Percentiles rank a stretch among this genome's conserved stretches.
These are phyloP conservation scores for Begonia fuchsioides DNA, from an alignment of 306 rosid genomes.

Conservation along the genomic window DNA sequence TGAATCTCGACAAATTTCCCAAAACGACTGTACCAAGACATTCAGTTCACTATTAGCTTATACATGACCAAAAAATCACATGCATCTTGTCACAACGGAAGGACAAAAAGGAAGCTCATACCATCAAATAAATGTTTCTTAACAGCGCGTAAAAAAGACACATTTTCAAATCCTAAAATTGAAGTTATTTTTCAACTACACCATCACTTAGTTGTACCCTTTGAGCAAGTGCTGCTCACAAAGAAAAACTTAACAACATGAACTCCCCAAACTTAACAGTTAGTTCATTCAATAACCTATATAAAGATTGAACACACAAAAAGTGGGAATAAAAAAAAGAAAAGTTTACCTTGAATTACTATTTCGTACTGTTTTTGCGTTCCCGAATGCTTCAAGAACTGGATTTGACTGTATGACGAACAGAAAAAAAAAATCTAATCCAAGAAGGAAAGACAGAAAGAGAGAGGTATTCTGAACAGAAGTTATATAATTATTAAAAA, in stretches of 20 bases:
- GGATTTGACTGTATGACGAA: constrained; percentile 69
- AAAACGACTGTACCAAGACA: constrained; percentile 58
- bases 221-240: too few relatives aligned
- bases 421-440: background rate
- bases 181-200: too few relatives aligned
- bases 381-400: constrained; percentile 97
- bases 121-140: background rate
- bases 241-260: too few relatives aligned
- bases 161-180: too few relatives aligned
- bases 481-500: too few relatives aligned
- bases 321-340: background rate
- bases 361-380: constrained; percentile 80
- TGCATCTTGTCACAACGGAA: background rate
- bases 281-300: too few relatives aligned
- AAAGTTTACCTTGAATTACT: constrained; percentile 73
- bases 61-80: constrained; percentile 1
- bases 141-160: too few relatives aligned
- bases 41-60: constrained; percentile 19
- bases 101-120: constrained; percentile 12
- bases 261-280: too few relatives aligned
- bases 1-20: constrained; percentile 95
- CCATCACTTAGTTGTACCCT: too few relatives aligned
- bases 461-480: too few relatives aligned
- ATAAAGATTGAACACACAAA: too few relatives aligned
- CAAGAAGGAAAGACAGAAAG: constrained; percentile 1